Percentiles rank a stretch among this genome's conserved stretches.
Conservation (phyloP, 2,329 filamentous ascomycete genomes). For the Ascocoryne sarcoides region DNA sequence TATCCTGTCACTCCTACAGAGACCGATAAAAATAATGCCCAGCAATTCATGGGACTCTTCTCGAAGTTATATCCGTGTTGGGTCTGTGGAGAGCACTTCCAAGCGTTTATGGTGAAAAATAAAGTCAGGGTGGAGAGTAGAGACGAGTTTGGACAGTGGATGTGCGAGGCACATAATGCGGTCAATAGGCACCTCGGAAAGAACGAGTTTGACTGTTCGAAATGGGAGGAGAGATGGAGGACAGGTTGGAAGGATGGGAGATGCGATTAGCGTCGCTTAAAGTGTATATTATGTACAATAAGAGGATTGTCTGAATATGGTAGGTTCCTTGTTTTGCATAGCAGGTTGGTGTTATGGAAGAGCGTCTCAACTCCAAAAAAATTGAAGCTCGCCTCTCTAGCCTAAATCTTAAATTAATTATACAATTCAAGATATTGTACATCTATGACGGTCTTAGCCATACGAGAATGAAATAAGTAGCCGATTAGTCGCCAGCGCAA, state of each 20-base stretch:
- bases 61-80: conserved; percentile 89
- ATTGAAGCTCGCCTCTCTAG: too few relatives aligned
- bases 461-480: too few relatives aligned
- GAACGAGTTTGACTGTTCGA: conserved; percentile 76
- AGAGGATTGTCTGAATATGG: too few relatives aligned
- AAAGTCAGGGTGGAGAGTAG: conserved; percentile 50
- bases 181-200: conserved; percentile 89
- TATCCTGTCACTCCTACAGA: conserved; percentile 66
- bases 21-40: conserved; percentile 66
- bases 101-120: conserved; percentile 60
- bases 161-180: conserved; percentile 80
- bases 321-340: too few relatives aligned
- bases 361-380: too few relatives aligned
- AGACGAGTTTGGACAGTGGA: conserved; percentile 70
- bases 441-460: too few relatives aligned
- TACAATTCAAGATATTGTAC: too few relatives aligned
- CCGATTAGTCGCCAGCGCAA: too few relatives aligned
- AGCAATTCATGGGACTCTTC: conserved; percentile 71
- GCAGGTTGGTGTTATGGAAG: too few relatives aligned
- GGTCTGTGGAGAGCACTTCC: conserved; percentile 90
- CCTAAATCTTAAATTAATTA: too few relatives aligned
- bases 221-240: conserved; percentile 91
- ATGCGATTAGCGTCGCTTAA: conserved; percentile 38
- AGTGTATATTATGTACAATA: too few relatives aligned
- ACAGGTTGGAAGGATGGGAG: conserved; percentile 72